A percentile compares a stretch with the other conserved stretches of the same genome.
phyloP scores from a whole-genome alignment of 306 rosid species.

The Hylodesmum podocarpum region DNA sequence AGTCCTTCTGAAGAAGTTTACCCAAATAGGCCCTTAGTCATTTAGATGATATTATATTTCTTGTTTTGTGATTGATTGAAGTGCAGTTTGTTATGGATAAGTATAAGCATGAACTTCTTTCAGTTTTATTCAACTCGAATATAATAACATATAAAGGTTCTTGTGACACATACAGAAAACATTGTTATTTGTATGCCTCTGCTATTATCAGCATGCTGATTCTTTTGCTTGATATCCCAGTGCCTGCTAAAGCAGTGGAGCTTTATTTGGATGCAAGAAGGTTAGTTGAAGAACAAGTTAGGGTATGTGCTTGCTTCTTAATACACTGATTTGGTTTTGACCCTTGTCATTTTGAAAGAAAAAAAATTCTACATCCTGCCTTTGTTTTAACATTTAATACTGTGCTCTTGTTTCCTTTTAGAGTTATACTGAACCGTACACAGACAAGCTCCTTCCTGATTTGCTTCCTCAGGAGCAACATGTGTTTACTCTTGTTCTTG shows the following conservation, averaged over 20 bases:
- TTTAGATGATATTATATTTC: background rate
- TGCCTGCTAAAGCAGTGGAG: slow-evolving; percentile 81
- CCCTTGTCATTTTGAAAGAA: background rate
- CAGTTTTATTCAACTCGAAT: background rate
- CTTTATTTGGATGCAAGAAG: slow-evolving; percentile 82
- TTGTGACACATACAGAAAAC: background rate
- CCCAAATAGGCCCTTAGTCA: too few species aligned
- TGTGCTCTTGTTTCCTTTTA: slow-evolving; percentile 33
- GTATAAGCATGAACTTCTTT: background rate
- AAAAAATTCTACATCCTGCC: background rate
- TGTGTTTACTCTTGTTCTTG: slow-evolving; percentile 93
- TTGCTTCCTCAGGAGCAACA: slow-evolving; percentile 81
- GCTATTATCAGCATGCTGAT: slow-evolving; percentile 21
- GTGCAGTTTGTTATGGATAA: background rate
- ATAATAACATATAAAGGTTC: background rate
- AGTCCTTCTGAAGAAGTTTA: too few species aligned
- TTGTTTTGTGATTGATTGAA: slow-evolving; percentile 10
- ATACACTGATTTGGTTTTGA: slow-evolving; percentile 10
- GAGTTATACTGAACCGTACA: slow-evolving; percentile 85
- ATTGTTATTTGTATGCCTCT: background rate
- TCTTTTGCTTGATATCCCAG: slow-evolving; percentile 46
- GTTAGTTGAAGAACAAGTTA: slow-evolving; percentile 76
- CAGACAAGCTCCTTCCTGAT: slow-evolving; percentile 98
- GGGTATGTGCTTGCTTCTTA: slow-evolving; percentile 42
- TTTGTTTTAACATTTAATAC: slow-evolving; percentile 21